Evolutionary conservation across 2,329 filamentous ascomycete genomes (phyloP).

Genomic region (Neodidymelliopsis sp.): DNA sequence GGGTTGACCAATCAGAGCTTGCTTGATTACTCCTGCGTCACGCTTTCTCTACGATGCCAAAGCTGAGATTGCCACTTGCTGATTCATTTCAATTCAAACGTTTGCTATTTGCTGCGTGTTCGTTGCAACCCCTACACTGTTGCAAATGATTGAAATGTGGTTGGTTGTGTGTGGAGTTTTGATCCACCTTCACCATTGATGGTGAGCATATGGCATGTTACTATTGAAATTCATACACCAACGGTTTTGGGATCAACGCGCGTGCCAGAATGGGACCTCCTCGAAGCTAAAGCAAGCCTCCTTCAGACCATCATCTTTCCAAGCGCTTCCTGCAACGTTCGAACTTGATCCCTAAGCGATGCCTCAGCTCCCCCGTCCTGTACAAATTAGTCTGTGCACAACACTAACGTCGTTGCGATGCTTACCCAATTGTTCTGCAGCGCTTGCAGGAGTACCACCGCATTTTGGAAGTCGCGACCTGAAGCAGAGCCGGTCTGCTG

Average conservation of each 20-base stretch:
- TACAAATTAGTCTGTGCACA: slow-evolving; percentile 18
- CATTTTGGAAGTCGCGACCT: slow-evolving; percentile 46
- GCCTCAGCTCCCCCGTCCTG: slow-evolving; percentile 35
- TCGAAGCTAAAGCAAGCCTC: background rate
- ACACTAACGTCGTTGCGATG: background rate
- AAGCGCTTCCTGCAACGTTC: slow-evolving; percentile 31
- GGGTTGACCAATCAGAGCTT: slow-evolving; percentile 36
- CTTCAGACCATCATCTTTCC: slow-evolving; percentile 31
- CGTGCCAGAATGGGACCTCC: too few species aligned
- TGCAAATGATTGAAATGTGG: slow-evolving; percentile 15
- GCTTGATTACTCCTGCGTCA: slow-evolving; percentile 38
- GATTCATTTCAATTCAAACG: slow-evolving; percentile 29
- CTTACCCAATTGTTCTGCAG: slow-evolving; percentile 45
- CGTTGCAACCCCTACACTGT: background rate
- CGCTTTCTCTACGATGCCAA: slow-evolving; percentile 14
- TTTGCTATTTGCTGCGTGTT: slow-evolving; percentile 31
- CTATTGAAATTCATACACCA: background rate
- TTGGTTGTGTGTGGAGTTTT: slow-evolving; percentile 2
- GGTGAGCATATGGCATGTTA: slow-evolving; percentile 12
- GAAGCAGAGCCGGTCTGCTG: slow-evolving; percentile 30
- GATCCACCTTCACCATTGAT: slow-evolving; percentile 8
- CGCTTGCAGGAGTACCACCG: slow-evolving; percentile 46
- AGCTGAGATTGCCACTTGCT: slow-evolving; percentile 33
- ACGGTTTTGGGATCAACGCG: too few species aligned
- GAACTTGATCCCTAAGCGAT: slow-evolving; percentile 31